A percentile compares a stretch with the other conserved stretches of the same genome.
phyloP scores from a whole-genome alignment of 2,329 filamentous ascomycete genomes.

The Penicillium aurantiogriseum region DNA sequence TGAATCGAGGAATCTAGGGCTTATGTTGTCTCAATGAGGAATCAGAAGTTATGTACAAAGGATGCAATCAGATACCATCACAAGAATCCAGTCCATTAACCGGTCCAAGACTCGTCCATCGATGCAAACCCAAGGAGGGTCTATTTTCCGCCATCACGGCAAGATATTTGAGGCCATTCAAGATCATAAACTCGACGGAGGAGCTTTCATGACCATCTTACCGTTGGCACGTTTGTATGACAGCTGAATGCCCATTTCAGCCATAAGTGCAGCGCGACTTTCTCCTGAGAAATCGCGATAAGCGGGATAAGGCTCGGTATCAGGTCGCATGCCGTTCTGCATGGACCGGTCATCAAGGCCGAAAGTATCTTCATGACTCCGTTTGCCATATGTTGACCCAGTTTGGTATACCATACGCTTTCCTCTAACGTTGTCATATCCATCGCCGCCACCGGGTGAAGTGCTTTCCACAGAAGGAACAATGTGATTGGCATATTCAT shows the following conservation, averaged over 20 bases:
- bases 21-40: constrained; percentile 6
- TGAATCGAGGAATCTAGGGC: constrained; percentile 13
- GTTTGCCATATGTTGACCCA: constrained; percentile 31
- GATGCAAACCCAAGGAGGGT: background rate
- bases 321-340: constrained; percentile 47
- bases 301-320: constrained; percentile 27
- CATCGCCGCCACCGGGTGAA: constrained; percentile 22
- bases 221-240: constrained; percentile 40
- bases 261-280: constrained; percentile 25
- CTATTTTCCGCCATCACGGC: background rate
- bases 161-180: background rate
- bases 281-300: constrained; percentile 30
- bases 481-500: constrained; percentile 28
- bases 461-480: constrained; percentile 24
- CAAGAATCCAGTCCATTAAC: background rate
- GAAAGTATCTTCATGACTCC: constrained; percentile 41
- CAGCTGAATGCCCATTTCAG: constrained; percentile 29
- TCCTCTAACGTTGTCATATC: constrained; percentile 24
- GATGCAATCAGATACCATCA: constrained; percentile 4
- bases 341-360: constrained; percentile 42
- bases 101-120: background rate
- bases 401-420: constrained; percentile 36
- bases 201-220: constrained; percentile 33
- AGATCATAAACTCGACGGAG: constrained; percentile 23
- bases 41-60: constrained; percentile 19